Evolutionary conservation across 78 protist genomes (phyloP).

Genomic region (Diacronema lutheri): DNA sequence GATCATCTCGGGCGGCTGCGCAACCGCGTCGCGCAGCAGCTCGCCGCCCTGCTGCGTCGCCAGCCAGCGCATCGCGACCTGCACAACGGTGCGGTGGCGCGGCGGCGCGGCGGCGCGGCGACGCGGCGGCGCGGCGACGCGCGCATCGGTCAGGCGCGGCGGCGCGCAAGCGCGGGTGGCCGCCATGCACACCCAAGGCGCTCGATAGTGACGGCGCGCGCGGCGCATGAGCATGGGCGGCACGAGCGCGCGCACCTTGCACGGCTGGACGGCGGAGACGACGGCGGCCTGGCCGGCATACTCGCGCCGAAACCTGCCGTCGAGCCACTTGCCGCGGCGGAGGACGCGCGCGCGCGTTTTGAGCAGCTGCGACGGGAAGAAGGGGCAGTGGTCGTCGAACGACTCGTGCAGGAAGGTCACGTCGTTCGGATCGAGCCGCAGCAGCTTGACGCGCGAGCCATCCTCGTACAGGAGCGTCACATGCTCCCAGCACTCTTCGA

Average conservation of each 20-base stretch:
- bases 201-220: too few relatives aligned
- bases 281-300: background rate
- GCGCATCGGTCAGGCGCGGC: too few relatives aligned
- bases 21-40: too few relatives aligned
- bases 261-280: background rate
- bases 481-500: constrained; percentile 8
- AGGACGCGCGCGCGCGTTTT: background rate
- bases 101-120: too few relatives aligned
- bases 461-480: background rate
- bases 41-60: background rate
- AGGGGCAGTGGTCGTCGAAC: constrained; percentile 4
- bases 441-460: background rate
- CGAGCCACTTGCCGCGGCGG: constrained; percentile 12
- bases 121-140: too few relatives aligned
- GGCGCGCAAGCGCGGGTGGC: too few relatives aligned
- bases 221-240: too few relatives aligned
- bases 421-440: background rate
- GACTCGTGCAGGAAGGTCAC: background rate
- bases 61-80: constrained; percentile 7
- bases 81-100: too few relatives aligned
- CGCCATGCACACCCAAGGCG: too few relatives aligned
- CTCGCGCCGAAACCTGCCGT: background rate
- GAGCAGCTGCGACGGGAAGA: background rate
- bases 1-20: background rate
- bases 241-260: too few relatives aligned